These are phyloP conservation scores for Nigrograna mackinnonii DNA, from an alignment of 2,329 filamentous ascomycete genomes.

Conservation along the genomic window DNA sequence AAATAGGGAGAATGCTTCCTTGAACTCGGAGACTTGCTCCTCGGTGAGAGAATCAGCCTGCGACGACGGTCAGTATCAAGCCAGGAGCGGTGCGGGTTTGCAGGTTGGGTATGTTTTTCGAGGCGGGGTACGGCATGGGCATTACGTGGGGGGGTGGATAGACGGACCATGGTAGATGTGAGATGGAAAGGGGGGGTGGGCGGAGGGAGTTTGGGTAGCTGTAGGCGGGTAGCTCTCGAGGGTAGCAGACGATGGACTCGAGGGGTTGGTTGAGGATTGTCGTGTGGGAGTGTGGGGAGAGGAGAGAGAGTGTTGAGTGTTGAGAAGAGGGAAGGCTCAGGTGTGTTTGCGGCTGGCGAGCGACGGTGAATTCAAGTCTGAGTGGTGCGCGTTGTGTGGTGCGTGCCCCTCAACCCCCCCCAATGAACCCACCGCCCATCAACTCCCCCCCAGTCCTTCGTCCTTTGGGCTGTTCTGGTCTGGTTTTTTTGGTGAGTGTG, in stretches of 20 bases:
- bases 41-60: conserved; percentile 98
- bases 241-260: too few relatives aligned
- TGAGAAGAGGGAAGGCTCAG: conserved; percentile 1
- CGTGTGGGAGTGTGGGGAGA: neutral
- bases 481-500: too few relatives aligned
- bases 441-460: too few relatives aligned
- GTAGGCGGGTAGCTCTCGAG: too few relatives aligned
- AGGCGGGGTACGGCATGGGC: conserved; percentile 37
- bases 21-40: conserved; percentile 99
- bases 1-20: conserved; percentile 99
- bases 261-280: too few relatives aligned
- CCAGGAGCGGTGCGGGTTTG: conserved; percentile 5
- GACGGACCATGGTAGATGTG: conserved; percentile 41
- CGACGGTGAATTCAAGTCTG: too few relatives aligned
- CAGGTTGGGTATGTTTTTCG: conserved; percentile 31
- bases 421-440: too few relatives aligned
- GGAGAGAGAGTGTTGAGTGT: conserved; percentile 4
- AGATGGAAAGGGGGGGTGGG: conserved; percentile 3
- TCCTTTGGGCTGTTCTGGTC: too few relatives aligned
- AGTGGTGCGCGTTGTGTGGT: too few relatives aligned
- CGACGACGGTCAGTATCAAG: conserved; percentile 22
- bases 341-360: too few relatives aligned
- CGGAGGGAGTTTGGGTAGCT: too few relatives aligned
- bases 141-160: conserved; percentile 21
- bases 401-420: too few relatives aligned